phyloP scores from a whole-genome alignment of 2,329 filamentous ascomycete species.

The Rutstroemia sp. region DNA sequence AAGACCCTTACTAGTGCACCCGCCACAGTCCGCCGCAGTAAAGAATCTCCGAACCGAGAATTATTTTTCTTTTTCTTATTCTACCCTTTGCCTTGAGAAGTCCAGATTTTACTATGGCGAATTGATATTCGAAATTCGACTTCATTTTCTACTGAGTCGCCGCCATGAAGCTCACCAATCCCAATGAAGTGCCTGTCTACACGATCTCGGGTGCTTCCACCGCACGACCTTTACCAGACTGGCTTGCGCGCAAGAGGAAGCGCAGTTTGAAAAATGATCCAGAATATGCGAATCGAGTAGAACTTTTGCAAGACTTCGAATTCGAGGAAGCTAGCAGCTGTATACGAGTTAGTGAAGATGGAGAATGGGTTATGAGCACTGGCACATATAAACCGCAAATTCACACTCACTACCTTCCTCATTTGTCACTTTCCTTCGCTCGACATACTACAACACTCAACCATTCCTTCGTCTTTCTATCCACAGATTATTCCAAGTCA shows the following conservation, averaged over 20 bases:
- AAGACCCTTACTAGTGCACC: background rate
- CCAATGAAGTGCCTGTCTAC: constrained; percentile 81
- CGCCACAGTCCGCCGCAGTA: background rate
- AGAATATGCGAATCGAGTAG: constrained; percentile 88
- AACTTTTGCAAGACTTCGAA: constrained; percentile 94
- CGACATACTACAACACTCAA: constrained; percentile 90
- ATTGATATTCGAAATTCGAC: background rate
- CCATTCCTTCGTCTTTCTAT: constrained; percentile 82
- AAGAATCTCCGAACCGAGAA: background rate
- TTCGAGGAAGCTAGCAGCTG: constrained; percentile 94
- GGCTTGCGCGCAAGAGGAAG: constrained; percentile 86
- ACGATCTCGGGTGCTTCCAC: constrained; percentile 90
- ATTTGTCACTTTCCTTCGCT: constrained; percentile 87
- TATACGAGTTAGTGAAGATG: constrained; percentile 86
- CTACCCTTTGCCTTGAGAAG: background rate
- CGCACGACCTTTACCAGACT: constrained; percentile 83
- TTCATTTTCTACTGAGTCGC: background rate
- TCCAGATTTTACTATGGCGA: background rate
- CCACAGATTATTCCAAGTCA: constrained; percentile 87
- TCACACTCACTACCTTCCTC: constrained; percentile 89
- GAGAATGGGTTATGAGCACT: constrained; percentile 94
- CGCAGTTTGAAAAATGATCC: constrained; percentile 84
- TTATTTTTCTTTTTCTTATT: background rate
- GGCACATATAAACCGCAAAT: constrained; percentile 76
- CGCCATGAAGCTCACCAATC: constrained; percentile 73